Base-by-base conservation (phyloP, 2,329 filamentous ascomycete genomes). In the Zasmidium citrigriseum region DNA sequence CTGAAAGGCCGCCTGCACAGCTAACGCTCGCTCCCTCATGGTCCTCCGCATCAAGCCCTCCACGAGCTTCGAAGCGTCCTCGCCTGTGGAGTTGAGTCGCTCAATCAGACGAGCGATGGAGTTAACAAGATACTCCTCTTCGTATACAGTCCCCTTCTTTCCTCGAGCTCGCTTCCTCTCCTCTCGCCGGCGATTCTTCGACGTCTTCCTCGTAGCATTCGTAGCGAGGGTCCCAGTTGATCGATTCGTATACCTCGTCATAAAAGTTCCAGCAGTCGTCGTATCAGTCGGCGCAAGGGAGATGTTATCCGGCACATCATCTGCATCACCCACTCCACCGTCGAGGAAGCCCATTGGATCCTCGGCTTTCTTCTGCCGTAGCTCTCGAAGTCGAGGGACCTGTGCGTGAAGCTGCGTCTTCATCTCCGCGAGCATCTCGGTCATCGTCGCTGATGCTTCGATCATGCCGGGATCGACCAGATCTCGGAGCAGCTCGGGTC, bases 81-180 rank as follows among this genome's bases (percentile, higher is more conserved):
- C 82, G 52, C 86, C 83, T 2, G 88, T 83, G 21, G 80, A 81
- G 73, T 93, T 91, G 21, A 96, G 86, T 34, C 93, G 83, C 73
- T 96, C 91, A 14, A 96, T 85, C 29, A 99, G 81, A 22, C 95
- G 82, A 12, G 88, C 85, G 34, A 98, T 87, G 66, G 89, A 93
- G 73, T 93, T 95, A 58, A 96, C 88, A 4, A 99, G 84, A 74
- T 99, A 99, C 75, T 98, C 95, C 72, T 98, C 93, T 75, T 99
- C 95, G 74, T 99, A 99, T 4, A 99, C 90, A 16, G 91, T 96
- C 11, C 95, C 95, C 80, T 98, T 98, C 74, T 96, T 93, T 22
- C 95, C 95, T 7, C 91, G 82, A 0, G 95, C 95, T 16, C 93
- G 86, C 83, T 99, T 99, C 74, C 96, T 87, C 80, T 99, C 95